Evolutionary conservation across 2,329 filamentous ascomycete species (phyloP).

Genomic region (Arthrobotrys conoides): DNA sequence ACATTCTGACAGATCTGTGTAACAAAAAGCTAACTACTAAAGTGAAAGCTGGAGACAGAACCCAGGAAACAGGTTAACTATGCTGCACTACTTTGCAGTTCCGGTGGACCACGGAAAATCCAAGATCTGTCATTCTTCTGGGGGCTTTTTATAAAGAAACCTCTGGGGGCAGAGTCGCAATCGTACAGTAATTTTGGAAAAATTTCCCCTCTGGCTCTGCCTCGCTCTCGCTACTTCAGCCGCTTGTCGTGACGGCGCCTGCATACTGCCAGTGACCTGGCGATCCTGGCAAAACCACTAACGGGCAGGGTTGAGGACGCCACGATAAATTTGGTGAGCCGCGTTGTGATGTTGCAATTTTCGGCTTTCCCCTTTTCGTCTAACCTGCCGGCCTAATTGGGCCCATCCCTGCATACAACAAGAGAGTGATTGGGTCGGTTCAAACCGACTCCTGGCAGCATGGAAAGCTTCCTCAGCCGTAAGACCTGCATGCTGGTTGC

Average conservation of each 20-base stretch:
- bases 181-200: neutral
- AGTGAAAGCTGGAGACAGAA: neutral
- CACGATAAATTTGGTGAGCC: constrained; percentile 9
- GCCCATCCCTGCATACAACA: neutral
- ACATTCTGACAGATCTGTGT: constrained; percentile 29
- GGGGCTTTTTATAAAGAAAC: constrained; percentile 17
- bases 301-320: constrained; percentile 19
- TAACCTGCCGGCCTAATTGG: neutral
- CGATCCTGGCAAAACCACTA: constrained; percentile 9
- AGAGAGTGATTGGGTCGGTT: constrained; percentile 16
- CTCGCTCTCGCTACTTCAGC: neutral
- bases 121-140: neutral
- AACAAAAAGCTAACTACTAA: constrained; percentile 2
- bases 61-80: constrained; percentile 26
- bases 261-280: constrained; percentile 11
- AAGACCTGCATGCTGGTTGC: constrained; percentile 12
- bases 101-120: constrained; percentile 9
- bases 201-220: neutral
- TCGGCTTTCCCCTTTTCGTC: constrained; percentile 15
- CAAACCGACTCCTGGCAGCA: neutral
- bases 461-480: constrained; percentile 17
- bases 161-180: neutral
- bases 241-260: constrained; percentile 13
- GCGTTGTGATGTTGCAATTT: constrained; percentile 44
- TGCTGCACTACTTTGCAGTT: neutral